Base-by-base conservation (phyloP, 2,329 filamentous ascomycete species). In the Raffaelea albimanens region DNA sequence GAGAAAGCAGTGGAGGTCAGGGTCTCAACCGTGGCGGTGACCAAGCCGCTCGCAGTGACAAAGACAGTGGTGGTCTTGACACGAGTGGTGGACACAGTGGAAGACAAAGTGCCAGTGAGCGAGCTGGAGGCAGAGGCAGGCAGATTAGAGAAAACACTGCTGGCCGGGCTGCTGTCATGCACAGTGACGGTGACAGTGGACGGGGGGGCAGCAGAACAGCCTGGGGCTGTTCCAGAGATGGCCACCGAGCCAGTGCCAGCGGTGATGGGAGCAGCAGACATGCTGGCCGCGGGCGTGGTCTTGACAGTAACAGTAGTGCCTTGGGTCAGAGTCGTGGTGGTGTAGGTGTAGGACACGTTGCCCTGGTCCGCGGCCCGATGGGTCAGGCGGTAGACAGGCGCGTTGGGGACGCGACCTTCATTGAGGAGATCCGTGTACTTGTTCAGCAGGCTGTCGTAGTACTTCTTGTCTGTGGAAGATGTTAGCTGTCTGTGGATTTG, bases 321-420 rank as follows among this genome's bases (percentile, higher is more conserved):
- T 40, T 51, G 33, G 9, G 53, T 52, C 22, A 53, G 34, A 9
- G 51, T 53, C 40, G 49, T 52, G 2, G 56, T 57, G 45, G 48
- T 54, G 36, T 63, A 55, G 48, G 57, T 58, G 49, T 65, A 55
- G 14, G 62, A 66, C 16, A 53, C 53, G 11, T 39, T 38, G n/a
- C 19, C 23, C 10, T 42, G 11, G 3, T 44, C 44, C 3, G 40
- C 13, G 33, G 34, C 47, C 41, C 50, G 51, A 19, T 25, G 43
- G 57, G 36, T 21, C 52, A 57, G 31, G 48, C 44, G 25, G 20
- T 43, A 44, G 21, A 40, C 23, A 20, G 45, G 40, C 18, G 57
- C 51, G 22, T 5, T 58, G 16, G 33, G 4, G 14, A 18, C 2
- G 22, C 8, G 18, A 18, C 21, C 16, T 36, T 53, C n/a, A 20